These are phyloP conservation scores for Glarea lozoyensis DNA, from an alignment of 495 filamentous ascomycete species.

Conservation along the genomic window DNA sequence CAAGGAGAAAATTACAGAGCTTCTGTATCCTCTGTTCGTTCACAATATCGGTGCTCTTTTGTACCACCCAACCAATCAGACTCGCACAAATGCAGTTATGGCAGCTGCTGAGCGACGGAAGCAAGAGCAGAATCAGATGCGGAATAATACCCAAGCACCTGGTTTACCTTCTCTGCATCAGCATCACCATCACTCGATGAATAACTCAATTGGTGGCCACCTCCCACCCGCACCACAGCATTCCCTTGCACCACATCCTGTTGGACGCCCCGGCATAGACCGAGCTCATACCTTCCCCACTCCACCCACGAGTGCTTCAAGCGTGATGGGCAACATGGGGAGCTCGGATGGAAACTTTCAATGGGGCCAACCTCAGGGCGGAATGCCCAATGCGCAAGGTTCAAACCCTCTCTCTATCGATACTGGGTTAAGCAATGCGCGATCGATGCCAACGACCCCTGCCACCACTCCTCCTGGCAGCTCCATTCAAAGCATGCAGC, in stretches of 20 bases:
- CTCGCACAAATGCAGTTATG: slow-evolving; percentile 34
- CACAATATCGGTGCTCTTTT: slow-evolving; percentile 92
- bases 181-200: slow-evolving; percentile 73
- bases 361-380: slow-evolving; percentile 51
- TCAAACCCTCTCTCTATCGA: slow-evolving; percentile 78
- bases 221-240: slow-evolving; percentile 54
- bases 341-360: slow-evolving; percentile 62
- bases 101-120: slow-evolving; percentile 32
- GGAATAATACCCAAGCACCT: slow-evolving; percentile 27
- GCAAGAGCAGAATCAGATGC: background rate
- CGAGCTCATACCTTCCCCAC: slow-evolving; percentile 88
- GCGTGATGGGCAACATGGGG: slow-evolving; percentile 70
- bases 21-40: slow-evolving; percentile 96
- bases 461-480: slow-evolving; percentile 85
- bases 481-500: slow-evolving; percentile 66
- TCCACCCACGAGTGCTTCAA: slow-evolving; percentile 85
- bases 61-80: slow-evolving; percentile 86
- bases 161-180: slow-evolving; percentile 64
- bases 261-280: slow-evolving; percentile 64
- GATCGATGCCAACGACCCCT: slow-evolving; percentile 89
- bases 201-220: slow-evolving; percentile 51
- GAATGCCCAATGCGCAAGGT: slow-evolving; percentile 56
- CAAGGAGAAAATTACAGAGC: slow-evolving; percentile 97
- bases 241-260: slow-evolving; percentile 62
- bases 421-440: slow-evolving; percentile 66